Conservation (phyloP, 192 early-diverging fungal genomes). For the Piromyces finnis region DNA sequence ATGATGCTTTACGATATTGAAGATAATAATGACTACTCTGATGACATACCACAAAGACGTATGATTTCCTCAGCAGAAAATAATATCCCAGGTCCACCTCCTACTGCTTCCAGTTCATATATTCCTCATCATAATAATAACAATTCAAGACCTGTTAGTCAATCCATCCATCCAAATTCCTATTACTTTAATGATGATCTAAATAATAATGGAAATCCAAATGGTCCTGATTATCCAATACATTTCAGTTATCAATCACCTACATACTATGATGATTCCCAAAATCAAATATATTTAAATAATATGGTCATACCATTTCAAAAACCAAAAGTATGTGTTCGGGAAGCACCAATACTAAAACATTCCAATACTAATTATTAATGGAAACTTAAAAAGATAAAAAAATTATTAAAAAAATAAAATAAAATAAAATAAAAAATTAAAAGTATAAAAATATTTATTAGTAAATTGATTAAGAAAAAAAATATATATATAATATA, state of each 20-base stretch:
- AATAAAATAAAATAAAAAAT: too few relatives aligned
- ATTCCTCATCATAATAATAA: too few relatives aligned
- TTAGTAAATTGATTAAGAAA: too few relatives aligned
- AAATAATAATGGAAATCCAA: too few relatives aligned
- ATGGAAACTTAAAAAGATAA: too few relatives aligned
- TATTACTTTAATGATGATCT: not conserved
- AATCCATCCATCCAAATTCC: not conserved
- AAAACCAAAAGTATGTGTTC: not conserved
- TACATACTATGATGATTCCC: not conserved
- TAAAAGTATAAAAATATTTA: too few relatives aligned
- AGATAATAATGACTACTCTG: not conserved
- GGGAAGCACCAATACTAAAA: not conserved
- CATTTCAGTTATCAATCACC: not conserved
- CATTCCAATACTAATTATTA: too few relatives aligned
- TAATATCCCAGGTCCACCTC: not conserved
- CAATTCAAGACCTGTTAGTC: not conserved
- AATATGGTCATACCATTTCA: not conserved
- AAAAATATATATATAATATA: too few relatives aligned
- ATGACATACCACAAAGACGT: not conserved
- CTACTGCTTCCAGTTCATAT: not conserved
- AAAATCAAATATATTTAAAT: not conserved
- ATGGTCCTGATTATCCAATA: not conserved
- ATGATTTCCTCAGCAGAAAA: not conserved
- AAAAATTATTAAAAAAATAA: too few relatives aligned
- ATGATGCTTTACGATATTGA: too few relatives aligned